Evolutionary conservation across 805 yeast species (phyloP), one percentile per base, ranked within the genome.

Genomic region (Candida vaughaniae): DNA sequence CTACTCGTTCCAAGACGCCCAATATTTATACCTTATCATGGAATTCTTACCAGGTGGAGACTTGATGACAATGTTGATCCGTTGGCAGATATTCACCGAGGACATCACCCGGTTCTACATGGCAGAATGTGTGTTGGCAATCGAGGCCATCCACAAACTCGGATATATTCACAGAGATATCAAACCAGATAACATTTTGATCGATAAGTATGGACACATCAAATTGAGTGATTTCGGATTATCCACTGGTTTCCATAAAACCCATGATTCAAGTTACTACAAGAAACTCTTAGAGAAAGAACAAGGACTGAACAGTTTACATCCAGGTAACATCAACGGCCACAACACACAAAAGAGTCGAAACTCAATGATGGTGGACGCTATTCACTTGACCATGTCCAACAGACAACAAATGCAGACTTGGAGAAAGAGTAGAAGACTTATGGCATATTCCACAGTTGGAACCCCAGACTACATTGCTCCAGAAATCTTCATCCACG

Each of bases 381-480:
- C 97, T 1, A 93, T 93, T 54, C 95, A 88, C 55, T 71, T 93
- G 60, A 93, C 99, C 3, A 88, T 93, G 83, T 84, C 96, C 4
- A 90, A 90, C 56, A 78, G 93, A 45, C 95, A 88, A 58, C 96
- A 89, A 58, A 86, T 90, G 75, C 95, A 90, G 62, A 89, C 97
- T 1, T 89, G 97, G 97, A 76, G 96, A 53, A 87, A 88, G 59
- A 82, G 91, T 12, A 73, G 97, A 49, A 74, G 97, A 46, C 61
- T 89, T 38, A 88, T 90, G 96, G 96, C 96, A 2, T 89, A 89
- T 56, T 87, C 96, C 6, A 90, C 97, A 0, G 97, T 89, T 20
- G 97, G 97, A 31, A 89, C 97, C 0, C 97, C 97, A 0, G 96
- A 89, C 60, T 89, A 89, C 58, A 89, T 89, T 60, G 96, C 96